phyloP scores from a whole-genome alignment of 495 filamentous ascomycete genomes.

The Annulohypoxylon moriforme region DNA sequence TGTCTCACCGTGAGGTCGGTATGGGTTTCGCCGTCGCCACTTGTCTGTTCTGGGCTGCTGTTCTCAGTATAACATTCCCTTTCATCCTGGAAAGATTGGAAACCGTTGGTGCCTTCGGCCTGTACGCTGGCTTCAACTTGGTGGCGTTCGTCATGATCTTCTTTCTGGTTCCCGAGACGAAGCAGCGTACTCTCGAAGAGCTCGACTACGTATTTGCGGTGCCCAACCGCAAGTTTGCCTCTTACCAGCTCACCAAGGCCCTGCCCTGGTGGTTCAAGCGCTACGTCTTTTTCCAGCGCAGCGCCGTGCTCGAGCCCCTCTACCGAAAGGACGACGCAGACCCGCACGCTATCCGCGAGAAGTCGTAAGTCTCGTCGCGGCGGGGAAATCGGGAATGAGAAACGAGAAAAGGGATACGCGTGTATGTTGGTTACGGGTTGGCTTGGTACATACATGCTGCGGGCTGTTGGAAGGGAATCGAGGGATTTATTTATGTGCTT shows the following conservation, averaged over 20 bases:
- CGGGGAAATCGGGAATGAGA: not conserved
- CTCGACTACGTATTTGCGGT: constrained; percentile 87
- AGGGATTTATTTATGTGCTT: constrained; percentile 13
- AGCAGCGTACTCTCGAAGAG: constrained; percentile 78
- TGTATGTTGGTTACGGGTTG: not conserved
- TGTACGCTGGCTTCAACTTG: constrained; percentile 72
- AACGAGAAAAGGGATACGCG: constrained; percentile 1
- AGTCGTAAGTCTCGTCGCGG: not conserved
- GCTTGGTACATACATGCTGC: constrained; percentile 3
- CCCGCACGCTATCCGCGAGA: not conserved
- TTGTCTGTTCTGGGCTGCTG: constrained; percentile 73
- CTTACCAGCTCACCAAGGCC: constrained; percentile 71
- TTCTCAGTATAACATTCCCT: constrained; percentile 74
- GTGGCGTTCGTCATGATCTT: constrained; percentile 74
- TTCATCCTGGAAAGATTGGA: constrained; percentile 66
- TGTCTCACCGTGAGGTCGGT: constrained; percentile 78
- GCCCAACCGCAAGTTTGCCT: constrained; percentile 69
- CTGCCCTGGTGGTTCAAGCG: constrained; percentile 77
- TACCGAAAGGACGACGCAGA: constrained; percentile 59
- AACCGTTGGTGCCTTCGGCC: constrained; percentile 66
- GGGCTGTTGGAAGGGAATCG: not conserved
- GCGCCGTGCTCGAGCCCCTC: constrained; percentile 67
- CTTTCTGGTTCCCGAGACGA: constrained; percentile 74
- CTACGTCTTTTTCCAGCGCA: constrained; percentile 69
- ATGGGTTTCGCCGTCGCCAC: constrained; percentile 80